phyloP scores from a whole-genome alignment of 768 basidiomycete species.

The Russula ochroleuca region DNA sequence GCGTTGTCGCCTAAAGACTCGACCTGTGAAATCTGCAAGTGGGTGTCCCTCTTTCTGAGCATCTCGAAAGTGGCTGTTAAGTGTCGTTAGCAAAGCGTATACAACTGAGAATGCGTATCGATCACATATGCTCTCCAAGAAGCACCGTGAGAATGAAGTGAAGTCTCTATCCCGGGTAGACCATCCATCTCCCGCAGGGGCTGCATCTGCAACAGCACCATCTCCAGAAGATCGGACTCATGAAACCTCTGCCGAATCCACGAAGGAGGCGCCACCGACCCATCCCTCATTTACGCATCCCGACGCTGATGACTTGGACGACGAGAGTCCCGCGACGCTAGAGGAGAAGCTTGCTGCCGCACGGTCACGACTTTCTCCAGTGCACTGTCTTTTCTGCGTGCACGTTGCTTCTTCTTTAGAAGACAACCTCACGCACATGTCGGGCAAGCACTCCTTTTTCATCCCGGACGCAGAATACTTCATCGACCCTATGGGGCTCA shows the following conservation, averaged over 20 bases:
- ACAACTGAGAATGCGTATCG: slow-evolving; percentile 84
- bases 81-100: slow-evolving; percentile 68
- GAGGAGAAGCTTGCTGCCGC: slow-evolving; percentile 74
- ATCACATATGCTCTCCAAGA: slow-evolving; percentile 84
- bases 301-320: slow-evolving; percentile 31
- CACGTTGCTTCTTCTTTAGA: slow-evolving; percentile 47
- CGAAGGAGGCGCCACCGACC: neutral
- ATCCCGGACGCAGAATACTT: slow-evolving; percentile 92
- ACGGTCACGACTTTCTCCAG: slow-evolving; percentile 54
- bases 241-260: neutral
- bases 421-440: slow-evolving; percentile 84
- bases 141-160: slow-evolving; percentile 75
- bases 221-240: slow-evolving; percentile 11
- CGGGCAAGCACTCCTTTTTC: slow-evolving; percentile 84
- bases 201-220: slow-evolving; percentile 4
- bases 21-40: slow-evolving; percentile 74
- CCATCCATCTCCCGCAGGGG: slow-evolving; percentile 17
- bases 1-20: slow-evolving; percentile 55
- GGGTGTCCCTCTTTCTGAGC: neutral
- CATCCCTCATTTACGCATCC: slow-evolving; percentile 29
- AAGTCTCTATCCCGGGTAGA: slow-evolving; percentile 39
- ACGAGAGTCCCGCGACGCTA: slow-evolving; percentile 42
- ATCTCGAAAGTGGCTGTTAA: neutral
- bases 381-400: slow-evolving; percentile 85
- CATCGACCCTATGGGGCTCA: slow-evolving; percentile 73